phyloP scores from a whole-genome alignment of 768 basidiomycete genomes.

The Lactarius hatsudake region DNA sequence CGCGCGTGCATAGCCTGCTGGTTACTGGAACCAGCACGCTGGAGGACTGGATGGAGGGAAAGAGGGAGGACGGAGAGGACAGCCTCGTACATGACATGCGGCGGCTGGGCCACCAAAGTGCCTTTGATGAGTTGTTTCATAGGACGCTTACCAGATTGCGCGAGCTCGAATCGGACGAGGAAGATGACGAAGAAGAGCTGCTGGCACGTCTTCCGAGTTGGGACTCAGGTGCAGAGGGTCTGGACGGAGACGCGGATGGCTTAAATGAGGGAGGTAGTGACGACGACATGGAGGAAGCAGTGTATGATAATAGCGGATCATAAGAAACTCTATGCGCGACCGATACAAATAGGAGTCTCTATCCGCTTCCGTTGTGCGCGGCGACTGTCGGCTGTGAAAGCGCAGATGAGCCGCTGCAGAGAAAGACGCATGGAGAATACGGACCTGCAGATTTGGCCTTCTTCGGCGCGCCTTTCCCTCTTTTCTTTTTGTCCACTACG shows the following conservation, averaged over 20 bases:
- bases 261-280: neutral
- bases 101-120: constrained; percentile 54
- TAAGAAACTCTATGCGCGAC: neutral
- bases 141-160: constrained; percentile 61
- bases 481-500: constrained; percentile 60
- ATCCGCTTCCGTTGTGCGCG: constrained; percentile 47
- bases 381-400: constrained; percentile 48
- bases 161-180: constrained; percentile 17
- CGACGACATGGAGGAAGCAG: constrained; percentile 12
- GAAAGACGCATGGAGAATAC: constrained; percentile 30
- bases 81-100: constrained; percentile 42
- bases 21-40: constrained; percentile 55
- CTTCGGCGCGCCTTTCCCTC: constrained; percentile 82
- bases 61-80: constrained; percentile 30
- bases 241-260: neutral
- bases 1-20: constrained; percentile 66
- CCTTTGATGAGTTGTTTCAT: constrained; percentile 62
- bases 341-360: neutral
- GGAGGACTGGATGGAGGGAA: constrained; percentile 63
- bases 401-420: neutral
- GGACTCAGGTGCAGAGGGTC: neutral
- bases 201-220: constrained; percentile 10
- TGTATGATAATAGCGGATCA: constrained; percentile 5
- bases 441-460: constrained; percentile 70
- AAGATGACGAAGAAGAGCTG: constrained; percentile 15